Percentiles rank a stretch among this genome's conserved stretches.
phyloP scores from a whole-genome alignment of 192 early-diverging fungal species.

The Entomortierella lignicola region DNA sequence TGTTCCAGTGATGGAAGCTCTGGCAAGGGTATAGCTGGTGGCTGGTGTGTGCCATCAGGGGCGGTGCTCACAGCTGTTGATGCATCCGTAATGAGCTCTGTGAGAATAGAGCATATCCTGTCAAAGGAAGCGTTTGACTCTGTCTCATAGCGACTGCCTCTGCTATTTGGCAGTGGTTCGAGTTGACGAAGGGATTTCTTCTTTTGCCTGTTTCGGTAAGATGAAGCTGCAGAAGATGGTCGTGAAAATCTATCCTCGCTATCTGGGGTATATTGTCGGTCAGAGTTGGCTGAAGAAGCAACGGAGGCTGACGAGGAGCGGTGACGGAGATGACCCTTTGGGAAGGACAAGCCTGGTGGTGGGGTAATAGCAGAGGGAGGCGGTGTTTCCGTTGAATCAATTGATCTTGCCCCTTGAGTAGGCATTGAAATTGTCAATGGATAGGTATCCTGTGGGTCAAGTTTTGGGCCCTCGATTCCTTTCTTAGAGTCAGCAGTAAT shows the following conservation, averaged over 20 bases:
- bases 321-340: constrained; percentile 27
- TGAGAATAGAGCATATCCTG: constrained; percentile 41
- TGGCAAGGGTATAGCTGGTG: constrained; percentile 28
- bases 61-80: constrained; percentile 51
- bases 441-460: background rate
- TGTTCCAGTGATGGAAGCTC: constrained; percentile 23
- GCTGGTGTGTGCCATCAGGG: constrained; percentile 38
- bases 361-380: constrained; percentile 32
- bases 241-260: constrained; percentile 20
- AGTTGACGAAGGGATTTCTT: constrained; percentile 39
- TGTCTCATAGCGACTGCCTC: constrained; percentile 5
- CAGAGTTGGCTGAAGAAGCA: constrained; percentile 16
- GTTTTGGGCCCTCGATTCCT: background rate
- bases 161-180: constrained; percentile 14
- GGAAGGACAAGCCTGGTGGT: constrained; percentile 16
- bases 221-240: constrained; percentile 28
- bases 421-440: constrained; percentile 18
- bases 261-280: constrained; percentile 49
- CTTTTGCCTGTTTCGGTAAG: constrained; percentile 21
- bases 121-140: constrained; percentile 47
- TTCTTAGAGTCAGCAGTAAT: background rate
- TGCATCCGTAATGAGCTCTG: constrained; percentile 50
- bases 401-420: background rate
- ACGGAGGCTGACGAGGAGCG: constrained; percentile 22
- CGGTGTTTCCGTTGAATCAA: constrained; percentile 15